Conservation (phyloP, 495 filamentous ascomycete species). For the Penicillium canariense region DNA sequence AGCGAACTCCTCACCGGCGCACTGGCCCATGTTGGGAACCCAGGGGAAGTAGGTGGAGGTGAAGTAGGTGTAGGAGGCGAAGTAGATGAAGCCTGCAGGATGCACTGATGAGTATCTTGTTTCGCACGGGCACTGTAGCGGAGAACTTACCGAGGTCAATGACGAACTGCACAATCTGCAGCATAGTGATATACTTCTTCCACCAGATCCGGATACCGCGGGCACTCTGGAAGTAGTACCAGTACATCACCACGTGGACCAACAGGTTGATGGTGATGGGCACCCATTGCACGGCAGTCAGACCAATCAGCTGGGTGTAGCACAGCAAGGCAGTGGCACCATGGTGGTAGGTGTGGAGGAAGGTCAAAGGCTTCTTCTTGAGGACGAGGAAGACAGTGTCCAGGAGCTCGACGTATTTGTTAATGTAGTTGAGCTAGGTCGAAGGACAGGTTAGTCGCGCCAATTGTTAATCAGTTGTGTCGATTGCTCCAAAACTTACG, state of each 20-base stretch:
- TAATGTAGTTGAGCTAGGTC: constrained; percentile 65
- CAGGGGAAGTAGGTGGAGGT: constrained; percentile 85
- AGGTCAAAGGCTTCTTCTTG: constrained; percentile 76
- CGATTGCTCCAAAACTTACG: constrained; percentile 37
- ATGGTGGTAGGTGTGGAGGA: constrained; percentile 75
- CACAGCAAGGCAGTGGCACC: constrained; percentile 69
- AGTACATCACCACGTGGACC: constrained; percentile 71
- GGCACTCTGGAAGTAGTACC: constrained; percentile 63
- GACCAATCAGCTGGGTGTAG: constrained; percentile 68
- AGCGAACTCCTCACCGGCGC: constrained; percentile 96
- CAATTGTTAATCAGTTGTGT: neutral
- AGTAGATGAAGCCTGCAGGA: constrained; percentile 79
- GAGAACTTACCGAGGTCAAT: constrained; percentile 52
- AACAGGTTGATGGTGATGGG: constrained; percentile 65
- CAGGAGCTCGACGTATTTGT: constrained; percentile 68
- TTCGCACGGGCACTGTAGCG: too few relatives aligned
- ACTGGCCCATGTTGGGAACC: constrained; percentile 78
- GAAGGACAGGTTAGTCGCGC: constrained; percentile 20
- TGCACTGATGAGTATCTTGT: constrained; percentile 7
- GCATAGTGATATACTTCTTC: constrained; percentile 59
- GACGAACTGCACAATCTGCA: constrained; percentile 59
- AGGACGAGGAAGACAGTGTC: constrained; percentile 71
- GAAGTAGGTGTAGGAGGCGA: constrained; percentile 94
- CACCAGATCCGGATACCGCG: constrained; percentile 59
- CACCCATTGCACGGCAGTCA: constrained; percentile 68